Conservation (phyloP, 2,329 filamentous ascomycete species). For the Arthrinium puccinioides region DNA sequence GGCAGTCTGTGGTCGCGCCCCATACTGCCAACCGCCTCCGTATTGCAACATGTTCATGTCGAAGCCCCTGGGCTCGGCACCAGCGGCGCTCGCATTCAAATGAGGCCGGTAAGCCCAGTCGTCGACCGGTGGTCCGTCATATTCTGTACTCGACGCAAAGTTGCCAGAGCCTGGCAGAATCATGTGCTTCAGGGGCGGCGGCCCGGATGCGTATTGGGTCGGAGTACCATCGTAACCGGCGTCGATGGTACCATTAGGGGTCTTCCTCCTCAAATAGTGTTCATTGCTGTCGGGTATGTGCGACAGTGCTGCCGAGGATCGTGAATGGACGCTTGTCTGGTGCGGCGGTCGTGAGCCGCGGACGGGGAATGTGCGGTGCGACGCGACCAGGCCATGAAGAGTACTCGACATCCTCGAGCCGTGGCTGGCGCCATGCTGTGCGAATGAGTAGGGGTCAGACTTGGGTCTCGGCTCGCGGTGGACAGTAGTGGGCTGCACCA, state of each 20-base stretch:
- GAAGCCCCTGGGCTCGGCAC: slow-evolving; percentile 9
- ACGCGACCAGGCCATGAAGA: slow-evolving; percentile 10
- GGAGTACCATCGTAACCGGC: slow-evolving; percentile 85
- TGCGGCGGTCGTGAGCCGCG: slow-evolving; percentile 26
- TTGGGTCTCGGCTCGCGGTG: slow-evolving; percentile 25
- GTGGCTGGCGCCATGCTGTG: slow-evolving; percentile 15
- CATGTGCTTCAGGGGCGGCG: slow-evolving; percentile 77
- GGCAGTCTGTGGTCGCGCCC: slow-evolving; percentile 12
- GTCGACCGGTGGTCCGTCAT: slow-evolving; percentile 11
- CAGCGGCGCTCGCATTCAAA: slow-evolving; percentile 6
- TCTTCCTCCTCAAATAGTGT: slow-evolving; percentile 82
- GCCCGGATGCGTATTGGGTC: slow-evolving; percentile 63
- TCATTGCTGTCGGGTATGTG: slow-evolving; percentile 39
- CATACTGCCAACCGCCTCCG: slow-evolving; percentile 12
- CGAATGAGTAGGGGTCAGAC: slow-evolving; percentile 16
- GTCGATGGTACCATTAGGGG: slow-evolving; percentile 86
- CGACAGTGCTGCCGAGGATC: slow-evolving; percentile 16
- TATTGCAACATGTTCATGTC: slow-evolving; percentile 9
- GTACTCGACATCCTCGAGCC: slow-evolving; percentile 7
- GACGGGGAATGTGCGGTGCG: slow-evolving; percentile 26
- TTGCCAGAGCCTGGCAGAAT: slow-evolving; percentile 53
- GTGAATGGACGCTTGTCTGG: slow-evolving; percentile 15
- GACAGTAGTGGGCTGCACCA: slow-evolving; percentile 38
- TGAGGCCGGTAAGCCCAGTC: slow-evolving; percentile 14
- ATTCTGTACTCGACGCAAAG: slow-evolving; percentile 16